phyloP scores from a whole-genome alignment of 352 stramenopile species.

The Pythium oligandrum region DNA sequence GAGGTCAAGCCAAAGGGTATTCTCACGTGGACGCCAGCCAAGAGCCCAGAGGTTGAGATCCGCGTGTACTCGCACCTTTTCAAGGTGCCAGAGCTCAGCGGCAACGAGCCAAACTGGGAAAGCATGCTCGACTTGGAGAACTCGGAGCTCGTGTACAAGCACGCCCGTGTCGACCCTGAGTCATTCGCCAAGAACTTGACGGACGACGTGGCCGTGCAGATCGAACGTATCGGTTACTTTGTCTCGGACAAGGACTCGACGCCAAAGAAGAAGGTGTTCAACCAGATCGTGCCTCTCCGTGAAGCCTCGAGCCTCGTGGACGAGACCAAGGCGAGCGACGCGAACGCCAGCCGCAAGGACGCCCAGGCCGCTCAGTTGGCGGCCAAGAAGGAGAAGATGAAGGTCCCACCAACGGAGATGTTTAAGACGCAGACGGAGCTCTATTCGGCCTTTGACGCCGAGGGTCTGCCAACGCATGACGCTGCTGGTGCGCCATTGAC shows the following conservation, averaged over 20 bases:
- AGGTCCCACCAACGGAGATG: conserved; percentile 79
- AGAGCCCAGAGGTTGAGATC: conserved; percentile 82
- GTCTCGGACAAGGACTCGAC: conserved; percentile 94
- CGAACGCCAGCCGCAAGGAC: conserved; percentile 73
- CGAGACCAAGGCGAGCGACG: conserved; percentile 36
- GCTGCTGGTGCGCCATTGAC: conserved; percentile 50
- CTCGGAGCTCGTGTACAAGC: conserved; percentile 75
- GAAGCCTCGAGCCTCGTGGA: conserved; percentile 57
- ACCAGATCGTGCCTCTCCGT: conserved; percentile 95
- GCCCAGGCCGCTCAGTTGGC: conserved; percentile 79
- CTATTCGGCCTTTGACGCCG: conserved; percentile 66
- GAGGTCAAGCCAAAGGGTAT: conserved; percentile 92
- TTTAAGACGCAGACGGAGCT: conserved; percentile 66
- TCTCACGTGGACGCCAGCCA: conserved; percentile 94
- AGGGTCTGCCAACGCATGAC: conserved; percentile 76
- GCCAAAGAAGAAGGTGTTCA: conserved; percentile 91
- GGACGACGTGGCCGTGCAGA: conserved; percentile 88
- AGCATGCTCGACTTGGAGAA: conserved; percentile 80
- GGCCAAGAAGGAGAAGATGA: conserved; percentile 92
- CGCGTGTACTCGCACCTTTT: conserved; percentile 98
- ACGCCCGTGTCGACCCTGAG: conserved; percentile 88
- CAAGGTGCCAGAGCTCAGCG: conserved; percentile 81
- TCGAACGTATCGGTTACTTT: conserved; percentile 98
- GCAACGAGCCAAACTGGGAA: conserved; percentile 51
- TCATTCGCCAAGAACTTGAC: conserved; percentile 44